Percentiles rank a stretch among this genome's conserved stretches.
Conservation (phyloP, 2,329 filamentous ascomycete genomes). For the Colletotrichum eleusines region DNA sequence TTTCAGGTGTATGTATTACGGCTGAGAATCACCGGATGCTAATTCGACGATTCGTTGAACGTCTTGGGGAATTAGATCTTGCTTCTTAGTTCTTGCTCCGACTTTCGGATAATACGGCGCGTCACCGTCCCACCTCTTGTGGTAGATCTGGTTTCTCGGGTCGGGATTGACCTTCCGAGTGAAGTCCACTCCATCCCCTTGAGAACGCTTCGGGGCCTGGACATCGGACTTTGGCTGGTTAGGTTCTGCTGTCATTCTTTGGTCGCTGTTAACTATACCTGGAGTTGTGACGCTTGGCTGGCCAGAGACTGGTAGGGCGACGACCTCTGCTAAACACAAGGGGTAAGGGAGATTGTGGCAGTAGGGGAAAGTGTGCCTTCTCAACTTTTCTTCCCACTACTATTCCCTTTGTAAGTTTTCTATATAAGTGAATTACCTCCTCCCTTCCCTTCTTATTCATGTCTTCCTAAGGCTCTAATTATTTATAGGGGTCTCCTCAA, state of each 20-base stretch:
- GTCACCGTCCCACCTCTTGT: constrained; percentile 54
- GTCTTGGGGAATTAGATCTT: constrained; percentile 64
- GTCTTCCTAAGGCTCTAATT: too few species aligned
- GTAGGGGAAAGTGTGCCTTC: too few species aligned
- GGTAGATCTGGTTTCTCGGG: constrained; percentile 48
- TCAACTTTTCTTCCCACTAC: too few species aligned
- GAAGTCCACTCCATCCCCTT: constrained; percentile 7
- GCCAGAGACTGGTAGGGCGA: constrained; percentile 4
- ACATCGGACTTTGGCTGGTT: neutral
- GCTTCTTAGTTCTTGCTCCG: constrained; percentile 59
- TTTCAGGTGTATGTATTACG: too few species aligned
- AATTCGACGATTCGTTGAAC: constrained; percentile 58
- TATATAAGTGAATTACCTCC: too few species aligned
- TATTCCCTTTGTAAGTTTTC: too few species aligned
- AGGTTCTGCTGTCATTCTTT: neutral
- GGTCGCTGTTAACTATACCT: neutral
- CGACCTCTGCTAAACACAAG: neutral
- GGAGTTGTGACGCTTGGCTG: neutral
- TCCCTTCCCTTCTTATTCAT: too few species aligned
- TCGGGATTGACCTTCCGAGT: constrained; percentile 16
- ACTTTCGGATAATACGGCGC: constrained; percentile 61
- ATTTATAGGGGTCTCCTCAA: too few species aligned
- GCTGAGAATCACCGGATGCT: constrained; percentile 63
- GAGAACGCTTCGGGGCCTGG: neutral
- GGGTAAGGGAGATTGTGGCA: neutral